Percentiles rank a stretch among this genome's conserved stretches.
Conservation (phyloP, 139 green algal genomes). For the Coelastrella sp. region DNA sequence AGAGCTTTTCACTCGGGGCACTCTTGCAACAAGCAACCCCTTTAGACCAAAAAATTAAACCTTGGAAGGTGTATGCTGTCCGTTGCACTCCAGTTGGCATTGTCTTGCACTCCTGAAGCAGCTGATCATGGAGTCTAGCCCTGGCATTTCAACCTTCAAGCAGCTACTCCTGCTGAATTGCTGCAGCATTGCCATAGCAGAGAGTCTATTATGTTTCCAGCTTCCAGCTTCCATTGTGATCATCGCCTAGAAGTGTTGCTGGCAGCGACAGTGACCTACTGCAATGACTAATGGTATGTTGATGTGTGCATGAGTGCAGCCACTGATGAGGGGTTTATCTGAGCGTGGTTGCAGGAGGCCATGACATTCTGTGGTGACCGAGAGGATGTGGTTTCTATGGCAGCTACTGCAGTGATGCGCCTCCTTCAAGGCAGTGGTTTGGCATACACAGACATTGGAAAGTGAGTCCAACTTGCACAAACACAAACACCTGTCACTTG, state of each 20-base stretch:
- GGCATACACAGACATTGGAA: conserved; percentile 42
- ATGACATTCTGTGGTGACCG: conserved; percentile 79
- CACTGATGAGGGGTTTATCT: background rate
- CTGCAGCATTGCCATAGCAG: too few relatives aligned
- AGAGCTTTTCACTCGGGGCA: background rate
- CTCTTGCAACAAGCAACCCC: background rate
- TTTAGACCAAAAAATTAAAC: too few relatives aligned
- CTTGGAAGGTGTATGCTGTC: background rate
- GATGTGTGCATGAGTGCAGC: background rate
- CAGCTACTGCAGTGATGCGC: conserved; percentile 70
- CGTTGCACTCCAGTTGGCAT: background rate
- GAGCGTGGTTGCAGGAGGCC: conserved; percentile 51
- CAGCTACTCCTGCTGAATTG: background rate
- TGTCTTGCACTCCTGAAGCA: too few relatives aligned
- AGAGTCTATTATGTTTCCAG: too few relatives aligned
- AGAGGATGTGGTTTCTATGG: conserved; percentile 86
- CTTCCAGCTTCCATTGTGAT: too few relatives aligned
- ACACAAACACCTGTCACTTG: too few relatives aligned
- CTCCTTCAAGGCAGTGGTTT: conserved; percentile 73
- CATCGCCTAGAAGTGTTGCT: too few relatives aligned
- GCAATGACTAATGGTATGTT: too few relatives aligned
- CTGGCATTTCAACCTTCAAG: background rate
- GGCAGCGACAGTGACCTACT: too few relatives aligned
- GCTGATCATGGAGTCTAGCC: too few relatives aligned
- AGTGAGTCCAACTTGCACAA: background rate